Evolutionary conservation across 2,329 filamentous ascomycete species (phyloP).

Genomic region (Cladosporium sp.): DNA sequence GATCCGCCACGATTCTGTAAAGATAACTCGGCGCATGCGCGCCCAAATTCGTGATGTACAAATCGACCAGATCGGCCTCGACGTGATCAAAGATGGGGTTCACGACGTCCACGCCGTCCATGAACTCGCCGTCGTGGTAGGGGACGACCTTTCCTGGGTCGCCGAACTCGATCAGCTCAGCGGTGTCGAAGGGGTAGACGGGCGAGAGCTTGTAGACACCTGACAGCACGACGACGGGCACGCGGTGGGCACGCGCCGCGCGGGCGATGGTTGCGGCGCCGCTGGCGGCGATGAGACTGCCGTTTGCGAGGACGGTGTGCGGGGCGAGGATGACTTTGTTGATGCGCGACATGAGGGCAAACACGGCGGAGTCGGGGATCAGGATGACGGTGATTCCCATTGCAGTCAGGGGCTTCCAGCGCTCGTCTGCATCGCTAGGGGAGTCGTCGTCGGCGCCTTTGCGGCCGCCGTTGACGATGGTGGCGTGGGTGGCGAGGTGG

Average conservation of each 20-base stretch:
- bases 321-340: conserved; percentile 94
- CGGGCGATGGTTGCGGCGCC: conserved; percentile 83
- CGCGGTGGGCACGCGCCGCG: conserved; percentile 78
- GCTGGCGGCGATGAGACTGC: conserved; percentile 78
- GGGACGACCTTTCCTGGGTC: conserved; percentile 73
- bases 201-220: conserved; percentile 94
- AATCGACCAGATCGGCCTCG: conserved; percentile 70
- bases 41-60: conserved; percentile 84
- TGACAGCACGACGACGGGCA: conserved; percentile 82
- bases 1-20: conserved; percentile 72
- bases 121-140: conserved; percentile 76
- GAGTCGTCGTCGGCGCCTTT: conserved; percentile 44
- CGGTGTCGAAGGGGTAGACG: conserved; percentile 79
- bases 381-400: conserved; percentile 80
- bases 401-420: conserved; percentile 75
- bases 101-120: conserved; percentile 74
- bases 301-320: conserved; percentile 80
- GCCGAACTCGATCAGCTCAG: conserved; percentile 82
- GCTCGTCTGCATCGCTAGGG: conserved; percentile 45
- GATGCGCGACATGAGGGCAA: conserved; percentile 91
- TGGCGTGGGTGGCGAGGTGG: conserved; percentile 62
- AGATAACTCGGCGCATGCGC: conserved; percentile 70
- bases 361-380: conserved; percentile 80
- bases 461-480: conserved; percentile 56
- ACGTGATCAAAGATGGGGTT: conserved; percentile 84